Evolutionary conservation across 2,329 filamentous ascomycete species (phyloP).

Genomic region (Purpureocillium takamizusanense): DNA sequence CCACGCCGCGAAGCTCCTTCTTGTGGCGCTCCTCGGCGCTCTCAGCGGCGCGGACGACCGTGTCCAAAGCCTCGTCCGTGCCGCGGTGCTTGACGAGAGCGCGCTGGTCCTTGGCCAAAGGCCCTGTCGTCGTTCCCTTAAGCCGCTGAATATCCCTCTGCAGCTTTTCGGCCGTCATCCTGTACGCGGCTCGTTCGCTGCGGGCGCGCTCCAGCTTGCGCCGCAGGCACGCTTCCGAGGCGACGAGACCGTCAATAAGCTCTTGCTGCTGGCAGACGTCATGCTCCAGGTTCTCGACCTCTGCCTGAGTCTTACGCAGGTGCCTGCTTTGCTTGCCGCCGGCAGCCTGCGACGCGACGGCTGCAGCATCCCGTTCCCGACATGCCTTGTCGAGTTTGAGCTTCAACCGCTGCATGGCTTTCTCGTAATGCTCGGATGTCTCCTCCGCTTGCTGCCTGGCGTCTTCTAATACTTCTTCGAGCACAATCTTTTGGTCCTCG

Average conservation of each 20-base stretch:
- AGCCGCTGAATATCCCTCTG: constrained; percentile 40
- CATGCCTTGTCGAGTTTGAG: constrained; percentile 42
- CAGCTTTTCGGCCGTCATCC: constrained; percentile 44
- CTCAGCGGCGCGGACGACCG: constrained; percentile 47
- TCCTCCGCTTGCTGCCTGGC: constrained; percentile 43
- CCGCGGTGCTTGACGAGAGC: constrained; percentile 20
- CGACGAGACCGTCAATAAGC: constrained; percentile 47
- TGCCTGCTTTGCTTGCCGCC: constrained; percentile 47
- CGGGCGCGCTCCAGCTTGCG: constrained; percentile 62
- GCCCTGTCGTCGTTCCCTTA: constrained; percentile 25
- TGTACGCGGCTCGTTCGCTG: constrained; percentile 52
- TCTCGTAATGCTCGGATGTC: constrained; percentile 31
- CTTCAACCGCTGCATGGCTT: constrained; percentile 32
- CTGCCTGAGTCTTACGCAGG: constrained; percentile 53
- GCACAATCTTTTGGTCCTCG: constrained; percentile 48
- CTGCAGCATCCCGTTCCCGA: constrained; percentile 31
- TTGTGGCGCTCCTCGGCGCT: constrained; percentile 60
- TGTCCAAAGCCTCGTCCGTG: constrained; percentile 45
- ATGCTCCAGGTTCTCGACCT: constrained; percentile 61
- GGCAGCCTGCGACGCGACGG: constrained; percentile 24
- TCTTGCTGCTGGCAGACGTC: constrained; percentile 62
- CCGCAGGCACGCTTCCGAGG: constrained; percentile 51
- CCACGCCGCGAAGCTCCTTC: constrained; percentile 71
- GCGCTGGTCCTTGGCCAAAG: constrained; percentile 9
- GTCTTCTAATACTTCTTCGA: constrained; percentile 50